Base-by-base conservation (phyloP, 2,329 filamentous ascomycete species). In the Cyphellophora europaea region DNA sequence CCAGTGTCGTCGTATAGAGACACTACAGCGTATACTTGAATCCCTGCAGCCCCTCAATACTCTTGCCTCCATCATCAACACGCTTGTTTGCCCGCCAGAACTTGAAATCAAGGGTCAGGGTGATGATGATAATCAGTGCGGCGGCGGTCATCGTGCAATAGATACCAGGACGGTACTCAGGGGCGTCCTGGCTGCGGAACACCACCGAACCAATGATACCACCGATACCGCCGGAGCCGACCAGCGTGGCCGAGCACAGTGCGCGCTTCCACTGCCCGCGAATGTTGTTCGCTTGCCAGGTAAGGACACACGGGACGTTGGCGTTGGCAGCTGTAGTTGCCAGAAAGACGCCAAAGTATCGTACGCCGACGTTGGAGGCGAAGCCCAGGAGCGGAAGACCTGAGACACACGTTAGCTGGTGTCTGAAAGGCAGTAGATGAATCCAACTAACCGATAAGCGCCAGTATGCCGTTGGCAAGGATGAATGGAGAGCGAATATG, bases 201-300 rank as follows among this genome's bases (percentile, higher is more conserved):
- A 89, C 77, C 38, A 84, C 62, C 45, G 72, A 74, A 15, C 82
- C 82, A 1, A 74, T 72, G 42, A 91, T 89, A 21, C 84, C 84
- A 21, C 84, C 84, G 13, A 91, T 63, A 2, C 82, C 82, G 5
- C 6, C 69, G 29, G 27, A 12, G n/a, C 38, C 30, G 19, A 42
- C 36, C 2, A 44, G 28, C 11, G 33, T 36, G 17, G 42, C 41
- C 16, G 35, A 38, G 38, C 41, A 41, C 4, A 43, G 78, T 1
- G 84, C 83, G 27, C 85, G 74, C 63, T 88, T 91, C 82, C 84
- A 91, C 61, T 91, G 84, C 0, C 84, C 85, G 32, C 82, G 77
- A 51, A 93, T 79, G 58, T 91, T 93, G 61, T 89, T 91, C 29
- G 83, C 82, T 61, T 88, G 83, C 61, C 84, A 89, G 0, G 82